Evolutionary conservation across 345 rosid species (phyloP), one percentile per base, ranked within the genome.

Genomic region (Eucalyptus regnans): DNA sequence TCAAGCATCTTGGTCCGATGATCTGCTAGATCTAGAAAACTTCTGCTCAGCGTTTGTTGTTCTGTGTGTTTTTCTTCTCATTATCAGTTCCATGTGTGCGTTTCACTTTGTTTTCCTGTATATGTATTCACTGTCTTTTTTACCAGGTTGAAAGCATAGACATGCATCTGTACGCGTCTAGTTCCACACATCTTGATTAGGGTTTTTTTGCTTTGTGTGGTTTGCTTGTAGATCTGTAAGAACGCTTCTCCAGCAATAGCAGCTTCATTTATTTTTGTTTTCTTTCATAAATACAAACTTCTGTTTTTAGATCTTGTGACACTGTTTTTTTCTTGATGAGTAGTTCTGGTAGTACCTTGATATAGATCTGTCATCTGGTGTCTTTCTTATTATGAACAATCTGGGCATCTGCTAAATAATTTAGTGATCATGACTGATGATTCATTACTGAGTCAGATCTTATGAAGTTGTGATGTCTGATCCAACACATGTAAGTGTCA

Each of bases 1-100:
- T 91, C 92, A 91, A 90, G 91, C 92, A 79, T 90, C 92, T 88
- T 71, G 92, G 92, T 91, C 92, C 92, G 92, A 91, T 89, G 51
- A 29, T 56, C 87, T 37, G 46, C 81, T 71, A 71, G 81, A 71
- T 71, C 81, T 43, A 71, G 44, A 71, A 37, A 68, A 64, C 37
- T 33, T 79, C 86, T 84, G 31, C 54, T 0, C 86, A 46, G 41
- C 31, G 50, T 84, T 84, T 84, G 86, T 84, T 84, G 20, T 84
- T 29, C 86, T 16, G 18, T 84, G 33, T 46, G 20, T 86, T 86
- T 25, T 48, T 25, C 37, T 48, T 25, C 56, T 48, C 37, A 27
- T 46, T 33, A 85, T 25, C 56, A 2, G 76, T 31, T 64, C 37
- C 4, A n/a, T n/a, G 18, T n/a, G 76, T n/a, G 76, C 44, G 62